A percentile compares a stretch with the other conserved stretches of the same genome.
These are phyloP conservation scores for Agroathelia rolfsii DNA, from an alignment of 1,284 basidiomycete genomes.

Conservation along the genomic window DNA sequence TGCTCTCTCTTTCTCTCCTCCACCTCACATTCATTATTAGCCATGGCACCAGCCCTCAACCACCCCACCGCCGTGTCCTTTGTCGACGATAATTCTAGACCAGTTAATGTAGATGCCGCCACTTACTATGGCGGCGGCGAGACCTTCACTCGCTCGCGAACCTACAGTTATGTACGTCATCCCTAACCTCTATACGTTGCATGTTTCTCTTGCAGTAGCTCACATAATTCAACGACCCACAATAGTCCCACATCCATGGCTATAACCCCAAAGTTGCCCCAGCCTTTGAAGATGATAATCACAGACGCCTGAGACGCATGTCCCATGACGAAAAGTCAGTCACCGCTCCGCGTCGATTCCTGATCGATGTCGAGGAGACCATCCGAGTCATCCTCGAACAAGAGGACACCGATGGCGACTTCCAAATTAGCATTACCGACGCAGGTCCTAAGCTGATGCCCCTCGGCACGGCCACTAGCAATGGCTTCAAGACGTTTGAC, in stretches of 20 bases:
- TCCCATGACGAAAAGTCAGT: constrained; percentile 78
- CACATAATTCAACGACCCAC: constrained; percentile 10
- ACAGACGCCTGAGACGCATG: constrained; percentile 63
- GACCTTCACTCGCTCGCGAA: constrained; percentile 68
- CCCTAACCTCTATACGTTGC: constrained; percentile 13
- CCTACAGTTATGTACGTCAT: constrained; percentile 68
- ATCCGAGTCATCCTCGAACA: constrained; percentile 94
- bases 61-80: constrained; percentile 60
- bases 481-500: constrained; percentile 96
- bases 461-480: constrained; percentile 92
- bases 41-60: constrained; percentile 26
- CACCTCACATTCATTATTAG: too few relatives aligned
- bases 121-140: constrained; percentile 77
- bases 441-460: constrained; percentile 95
- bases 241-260: constrained; percentile 50
- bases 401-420: constrained; percentile 96
- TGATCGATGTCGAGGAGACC: constrained; percentile 98
- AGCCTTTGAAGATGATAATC: constrained; percentile 67
- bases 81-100: constrained; percentile 48
- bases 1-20: too few relatives aligned
- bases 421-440: constrained; percentile 94
- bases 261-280: constrained; percentile 59
- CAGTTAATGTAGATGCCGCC: constrained; percentile 61
- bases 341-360: constrained; percentile 74
- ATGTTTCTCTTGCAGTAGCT: constrained; percentile 6